Evolutionary conservation across 306 rosid genomes (phyloP).

Genomic region (Hippophae rhamnoides): DNA sequence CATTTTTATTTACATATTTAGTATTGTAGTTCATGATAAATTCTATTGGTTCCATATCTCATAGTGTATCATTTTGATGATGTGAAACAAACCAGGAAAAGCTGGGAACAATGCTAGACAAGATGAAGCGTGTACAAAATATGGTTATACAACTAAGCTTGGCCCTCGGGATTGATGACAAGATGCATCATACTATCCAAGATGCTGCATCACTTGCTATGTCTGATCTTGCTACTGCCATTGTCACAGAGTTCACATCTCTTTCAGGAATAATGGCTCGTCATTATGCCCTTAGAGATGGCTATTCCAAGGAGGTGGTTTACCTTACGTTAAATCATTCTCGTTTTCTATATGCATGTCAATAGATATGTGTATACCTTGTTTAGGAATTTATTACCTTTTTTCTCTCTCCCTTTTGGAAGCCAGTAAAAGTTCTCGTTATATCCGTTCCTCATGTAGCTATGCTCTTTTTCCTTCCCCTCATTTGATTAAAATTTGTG

Average conservation of each 20-base stretch:
- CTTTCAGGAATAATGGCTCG: conserved; percentile 94
- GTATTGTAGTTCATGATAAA: background rate
- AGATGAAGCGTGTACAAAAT: conserved; percentile 61
- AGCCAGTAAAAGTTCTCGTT: conserved; percentile 5
- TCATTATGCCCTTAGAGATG: conserved; percentile 88
- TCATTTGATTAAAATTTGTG: conserved; percentile 3
- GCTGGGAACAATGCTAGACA: conserved; percentile 93
- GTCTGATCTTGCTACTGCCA: conserved; percentile 94
- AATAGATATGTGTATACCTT: background rate
- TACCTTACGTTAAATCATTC: conserved; percentile 15
- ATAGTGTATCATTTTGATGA: conserved; percentile 19
- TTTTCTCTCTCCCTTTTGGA: background rate
- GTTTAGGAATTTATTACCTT: too few relatives aligned
- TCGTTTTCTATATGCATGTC: conserved; percentile 2
- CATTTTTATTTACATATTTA: background rate
- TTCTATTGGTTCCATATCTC: conserved; percentile 9
- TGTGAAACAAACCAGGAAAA: conserved; percentile 56
- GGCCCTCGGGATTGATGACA: conserved; percentile 42
- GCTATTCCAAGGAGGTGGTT: conserved; percentile 78
- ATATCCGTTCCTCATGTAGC: conserved; percentile 7
- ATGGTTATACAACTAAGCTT: conserved; percentile 44
- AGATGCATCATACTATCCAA: conserved; percentile 31
- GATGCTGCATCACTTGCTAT: conserved; percentile 92
- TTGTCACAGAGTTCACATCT: conserved; percentile 89
- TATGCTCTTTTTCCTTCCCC: conserved; percentile 10